phyloP scores from a whole-genome alignment of 352 stramenopile species.

The Hyaloperonospora brassicae region DNA sequence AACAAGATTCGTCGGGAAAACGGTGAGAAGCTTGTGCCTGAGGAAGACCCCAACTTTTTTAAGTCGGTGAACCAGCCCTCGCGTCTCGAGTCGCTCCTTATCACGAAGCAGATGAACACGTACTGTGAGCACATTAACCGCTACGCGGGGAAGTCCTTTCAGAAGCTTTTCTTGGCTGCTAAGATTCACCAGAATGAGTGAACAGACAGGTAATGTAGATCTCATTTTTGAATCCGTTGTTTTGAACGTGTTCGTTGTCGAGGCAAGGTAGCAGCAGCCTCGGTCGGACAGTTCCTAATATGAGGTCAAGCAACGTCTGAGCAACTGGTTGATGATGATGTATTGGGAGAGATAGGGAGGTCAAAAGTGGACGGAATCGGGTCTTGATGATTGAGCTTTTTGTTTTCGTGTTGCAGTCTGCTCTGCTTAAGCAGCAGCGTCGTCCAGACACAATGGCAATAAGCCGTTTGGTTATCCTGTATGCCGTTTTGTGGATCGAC shows the following conservation, averaged over 20 bases:
- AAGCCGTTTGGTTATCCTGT: no score
- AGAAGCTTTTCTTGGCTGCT: constrained; percentile 86
- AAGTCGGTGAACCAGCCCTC: constrained; percentile 84
- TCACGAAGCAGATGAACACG: constrained; percentile 90
- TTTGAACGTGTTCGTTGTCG: constrained; percentile 1
- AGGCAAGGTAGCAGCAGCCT: neutral
- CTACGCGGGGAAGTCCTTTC: constrained; percentile 85
- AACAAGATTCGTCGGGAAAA: constrained; percentile 81
- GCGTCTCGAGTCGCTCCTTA: constrained; percentile 81
- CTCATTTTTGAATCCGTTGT: constrained; percentile 16
- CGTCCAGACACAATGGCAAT: no score
- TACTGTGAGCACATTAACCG: constrained; percentile 90
- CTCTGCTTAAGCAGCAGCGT: constrained; percentile 11
- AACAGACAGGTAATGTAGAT: constrained; percentile 11
- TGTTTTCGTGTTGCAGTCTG: constrained; percentile 23
- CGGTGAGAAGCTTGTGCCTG: constrained; percentile 63
- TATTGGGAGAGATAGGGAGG: constrained; percentile 21
- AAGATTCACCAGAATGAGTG: constrained; percentile 84
- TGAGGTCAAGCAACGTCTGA: constrained; percentile 13
- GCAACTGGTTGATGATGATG: constrained; percentile 16
- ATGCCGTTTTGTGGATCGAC: no score
- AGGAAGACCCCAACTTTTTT: constrained; percentile 82
- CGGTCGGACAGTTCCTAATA: constrained; percentile 13
- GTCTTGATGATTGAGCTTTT: constrained; percentile 24
- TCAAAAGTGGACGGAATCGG: constrained; percentile 29